Percentiles rank a stretch among this genome's conserved stretches.
Conservation (phyloP, 208 protist species). For the Trypanosomatidae sp. region DNA sequence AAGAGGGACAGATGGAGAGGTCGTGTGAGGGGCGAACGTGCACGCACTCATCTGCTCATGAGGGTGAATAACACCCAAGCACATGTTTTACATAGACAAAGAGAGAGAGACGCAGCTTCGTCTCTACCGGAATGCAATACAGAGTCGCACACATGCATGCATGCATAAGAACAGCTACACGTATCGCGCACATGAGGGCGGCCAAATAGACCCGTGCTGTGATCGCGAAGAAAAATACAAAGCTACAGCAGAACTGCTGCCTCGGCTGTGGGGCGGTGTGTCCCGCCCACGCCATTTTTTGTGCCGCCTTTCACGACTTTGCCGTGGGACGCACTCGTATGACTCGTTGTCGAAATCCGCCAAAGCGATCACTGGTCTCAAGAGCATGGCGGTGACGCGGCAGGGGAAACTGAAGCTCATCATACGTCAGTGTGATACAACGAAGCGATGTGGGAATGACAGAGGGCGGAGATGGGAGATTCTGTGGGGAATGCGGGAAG, state of each 20-base stretch:
- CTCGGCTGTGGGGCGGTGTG: background rate
- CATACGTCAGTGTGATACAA: background rate
- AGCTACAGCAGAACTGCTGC: no score
- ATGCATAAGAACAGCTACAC: background rate
- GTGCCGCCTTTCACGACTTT: background rate
- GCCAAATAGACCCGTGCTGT: background rate
- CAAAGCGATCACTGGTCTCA: background rate
- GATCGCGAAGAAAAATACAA: background rate
- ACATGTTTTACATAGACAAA: constrained; percentile 1
- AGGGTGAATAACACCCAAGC: background rate
- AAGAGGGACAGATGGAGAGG: background rate
- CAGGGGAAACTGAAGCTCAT: background rate
- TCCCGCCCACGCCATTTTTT: background rate
- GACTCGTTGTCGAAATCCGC: background rate
- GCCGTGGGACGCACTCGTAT: background rate
- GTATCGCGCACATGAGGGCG: background rate
- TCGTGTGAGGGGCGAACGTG: background rate
- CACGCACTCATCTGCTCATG: background rate
- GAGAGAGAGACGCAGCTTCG: background rate
- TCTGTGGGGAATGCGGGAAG: background rate
- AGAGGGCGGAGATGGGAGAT: background rate
- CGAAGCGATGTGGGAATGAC: background rate
- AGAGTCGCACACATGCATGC: background rate
- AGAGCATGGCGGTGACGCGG: background rate
- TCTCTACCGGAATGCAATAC: background rate